Evolutionary conservation across 1,139 yeast genomes (phyloP).

Genomic region (Blastobotrys buckinghamii): DNA sequence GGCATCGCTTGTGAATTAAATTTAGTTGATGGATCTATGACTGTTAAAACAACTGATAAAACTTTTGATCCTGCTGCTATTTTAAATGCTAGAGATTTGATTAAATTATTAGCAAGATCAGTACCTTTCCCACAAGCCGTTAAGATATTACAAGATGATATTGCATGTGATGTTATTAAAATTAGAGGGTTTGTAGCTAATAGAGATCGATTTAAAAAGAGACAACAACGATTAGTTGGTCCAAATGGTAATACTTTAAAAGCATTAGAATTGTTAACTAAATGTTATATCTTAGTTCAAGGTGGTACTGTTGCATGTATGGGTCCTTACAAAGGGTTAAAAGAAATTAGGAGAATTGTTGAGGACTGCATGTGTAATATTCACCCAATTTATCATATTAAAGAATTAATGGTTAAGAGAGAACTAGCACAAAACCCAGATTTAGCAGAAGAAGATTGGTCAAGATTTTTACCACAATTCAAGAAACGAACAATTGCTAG

Average conservation of each 20-base stretch:
- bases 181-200: constrained; percentile 85
- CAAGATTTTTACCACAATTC: constrained; percentile 92
- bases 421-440: constrained; percentile 94
- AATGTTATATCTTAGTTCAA: constrained; percentile 91
- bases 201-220: constrained; percentile 88
- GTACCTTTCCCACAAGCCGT: constrained; percentile 97
- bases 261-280: constrained; percentile 87
- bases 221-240: constrained; percentile 95
- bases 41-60: constrained; percentile 91
- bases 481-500: constrained; percentile 95
- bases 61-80: constrained; percentile 94
- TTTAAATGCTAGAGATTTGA: constrained; percentile 89
- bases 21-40: constrained; percentile 95
- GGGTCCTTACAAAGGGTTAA: constrained; percentile 95
- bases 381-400: constrained; percentile 95
- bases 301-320: constrained; percentile 96
- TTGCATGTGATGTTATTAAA: constrained; percentile 94
- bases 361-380: constrained; percentile 96
- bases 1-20: constrained; percentile 78
- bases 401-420: constrained; percentile 95
- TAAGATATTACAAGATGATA: constrained; percentile 82
- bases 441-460: constrained; percentile 94
- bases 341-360: constrained; percentile 87
- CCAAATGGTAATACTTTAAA: constrained; percentile 96
- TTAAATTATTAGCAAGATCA: constrained; percentile 88